Evolutionary conservation across 1,284 basidiomycete genomes (phyloP), one percentile per base, ranked within the genome.

Genomic region (Serendipita sp.): DNA sequence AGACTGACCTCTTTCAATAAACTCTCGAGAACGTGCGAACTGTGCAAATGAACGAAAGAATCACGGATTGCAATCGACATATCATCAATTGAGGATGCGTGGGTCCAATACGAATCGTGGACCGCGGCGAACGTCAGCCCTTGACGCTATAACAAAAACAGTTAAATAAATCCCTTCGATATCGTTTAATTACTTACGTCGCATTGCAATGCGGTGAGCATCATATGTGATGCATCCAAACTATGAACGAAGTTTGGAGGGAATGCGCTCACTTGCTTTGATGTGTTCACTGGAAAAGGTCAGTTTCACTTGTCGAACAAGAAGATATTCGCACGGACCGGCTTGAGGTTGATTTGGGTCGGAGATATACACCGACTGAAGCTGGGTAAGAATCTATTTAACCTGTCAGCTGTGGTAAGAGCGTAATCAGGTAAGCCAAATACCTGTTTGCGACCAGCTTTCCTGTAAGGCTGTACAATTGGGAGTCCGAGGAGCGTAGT

Each of bases 71-170:
- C 80, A 60, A 79, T 79, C 0, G 90, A 91, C 93, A 99, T 96
- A 63, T 83, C 77, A 73, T 97, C 91, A 65, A 98, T 89, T 66
- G 82, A 83, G 43, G 78, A 82, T 0, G 95, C 90, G 71, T 99
- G 95, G 4, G 95, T 98, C 95, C 95, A 99, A 77, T 98, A 99
- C 1, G 93, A 97, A 72, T 99, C 96, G 74, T 99, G 95, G 12
- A 99, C 96, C 2, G 92, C 91, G 0, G 94, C 95, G 72, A 98
- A 98, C 0, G 87, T 87, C 65, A 96, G 72, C 58, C 77, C 79
- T 69, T 81, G 79, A 17, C 83, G 79, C 85, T 89, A 65, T 22
- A 61, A 61, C 2, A 29, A 8, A 35, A 45, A 32, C 53, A 60
- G 3, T 43, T 10, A 60, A 12, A 34, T 3, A 12, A n/a, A 45